phyloP scores from a whole-genome alignment of 2,329 filamentous ascomycete species.

The Elsinoe australis region DNA sequence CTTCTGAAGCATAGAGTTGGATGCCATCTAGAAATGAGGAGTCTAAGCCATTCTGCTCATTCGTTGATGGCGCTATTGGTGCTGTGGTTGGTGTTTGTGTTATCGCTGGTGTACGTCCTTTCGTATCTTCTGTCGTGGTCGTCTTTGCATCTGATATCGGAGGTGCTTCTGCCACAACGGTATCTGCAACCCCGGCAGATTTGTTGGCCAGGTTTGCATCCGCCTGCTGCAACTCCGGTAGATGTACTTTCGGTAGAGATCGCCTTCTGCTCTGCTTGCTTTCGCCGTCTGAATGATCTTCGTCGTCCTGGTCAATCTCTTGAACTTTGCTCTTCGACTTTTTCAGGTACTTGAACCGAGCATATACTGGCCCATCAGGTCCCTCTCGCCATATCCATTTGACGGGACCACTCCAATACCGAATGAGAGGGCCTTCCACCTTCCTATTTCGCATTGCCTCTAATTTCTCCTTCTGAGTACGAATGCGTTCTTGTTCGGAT shows the following conservation, averaged over 20 bases:
- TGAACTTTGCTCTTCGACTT: conserved; percentile 25
- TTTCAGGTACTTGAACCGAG: conserved; percentile 31
- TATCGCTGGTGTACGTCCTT: no score
- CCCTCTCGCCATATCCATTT: conserved; percentile 67
- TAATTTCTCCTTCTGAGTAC: conserved; percentile 72
- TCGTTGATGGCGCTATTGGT: no score
- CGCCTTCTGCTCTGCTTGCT: background rate
- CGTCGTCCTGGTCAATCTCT: conserved; percentile 21
- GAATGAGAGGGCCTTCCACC: conserved; percentile 80
- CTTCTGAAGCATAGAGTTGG: conserved; percentile 30
- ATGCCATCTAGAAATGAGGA: conserved; percentile 32
- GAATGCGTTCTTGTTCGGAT: conserved; percentile 79
- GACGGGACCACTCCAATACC: conserved; percentile 87
- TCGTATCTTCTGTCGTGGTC: no score
- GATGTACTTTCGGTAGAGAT: conserved; percentile 19
- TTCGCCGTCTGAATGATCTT: conserved; percentile 13
- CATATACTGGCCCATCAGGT: conserved; percentile 45
- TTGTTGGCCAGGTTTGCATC: no score
- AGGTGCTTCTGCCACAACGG: no score
- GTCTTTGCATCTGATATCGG: no score
- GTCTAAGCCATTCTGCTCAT: conserved; percentile 8
- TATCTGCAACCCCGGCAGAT: no score
- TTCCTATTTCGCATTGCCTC: conserved; percentile 82
- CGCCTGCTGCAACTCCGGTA: no score
- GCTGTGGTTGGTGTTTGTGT: no score